A percentile compares a stretch with the other conserved stretches of the same genome.
phyloP scores from a whole-genome alignment of 2,329 filamentous ascomycete genomes.

The Sarocladiaceae sp. region DNA sequence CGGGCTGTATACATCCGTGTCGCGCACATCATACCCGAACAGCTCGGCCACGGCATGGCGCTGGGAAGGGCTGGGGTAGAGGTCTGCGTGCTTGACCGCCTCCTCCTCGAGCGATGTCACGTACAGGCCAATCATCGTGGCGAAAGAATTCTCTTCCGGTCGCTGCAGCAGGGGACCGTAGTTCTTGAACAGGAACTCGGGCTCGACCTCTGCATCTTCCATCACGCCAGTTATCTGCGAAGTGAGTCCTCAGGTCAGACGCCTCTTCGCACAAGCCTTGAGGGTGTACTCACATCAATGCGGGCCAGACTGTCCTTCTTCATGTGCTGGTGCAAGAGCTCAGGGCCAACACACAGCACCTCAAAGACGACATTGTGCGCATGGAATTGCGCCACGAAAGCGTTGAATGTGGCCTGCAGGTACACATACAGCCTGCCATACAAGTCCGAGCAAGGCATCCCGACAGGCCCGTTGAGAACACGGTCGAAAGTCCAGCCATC shows the following conservation, averaged over 20 bases:
- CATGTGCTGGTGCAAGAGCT: background rate
- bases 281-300: conserved; percentile 3
- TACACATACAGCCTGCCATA: background rate
- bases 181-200: background rate
- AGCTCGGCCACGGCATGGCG: background rate
- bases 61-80: background rate
- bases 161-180: background rate
- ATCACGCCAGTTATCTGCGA: background rate
- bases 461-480: background rate
- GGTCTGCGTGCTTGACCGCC: background rate
- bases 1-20: background rate
- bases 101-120: background rate
- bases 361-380: background rate
- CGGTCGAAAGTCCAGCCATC: background rate
- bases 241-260: background rate
- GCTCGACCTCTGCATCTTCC: background rate
- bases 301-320: background rate
- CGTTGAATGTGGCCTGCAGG: background rate
- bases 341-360: background rate
- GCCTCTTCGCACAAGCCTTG: background rate
- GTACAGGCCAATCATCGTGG: background rate
- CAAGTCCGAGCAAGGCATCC: conserved; percentile 1
- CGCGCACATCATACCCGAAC: background rate
- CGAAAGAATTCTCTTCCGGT: background rate
- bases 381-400: background rate